Percentiles rank a stretch among this genome's conserved stretches.
phyloP scores from a whole-genome alignment of 306 rosid genomes.

The Cyamopsis tetragonoloba region DNA sequence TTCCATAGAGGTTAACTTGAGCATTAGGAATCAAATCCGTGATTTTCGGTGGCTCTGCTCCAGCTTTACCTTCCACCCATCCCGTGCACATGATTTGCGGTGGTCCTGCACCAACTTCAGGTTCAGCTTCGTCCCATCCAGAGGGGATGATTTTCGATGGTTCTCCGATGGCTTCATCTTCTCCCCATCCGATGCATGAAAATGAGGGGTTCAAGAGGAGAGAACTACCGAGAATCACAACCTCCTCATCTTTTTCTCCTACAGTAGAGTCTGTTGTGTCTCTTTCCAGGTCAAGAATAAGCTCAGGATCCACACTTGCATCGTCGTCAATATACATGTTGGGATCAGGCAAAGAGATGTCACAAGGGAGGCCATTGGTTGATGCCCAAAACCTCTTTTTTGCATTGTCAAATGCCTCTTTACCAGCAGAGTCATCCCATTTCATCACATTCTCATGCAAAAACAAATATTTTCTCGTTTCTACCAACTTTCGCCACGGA shows the following conservation, averaged over 20 bases:
- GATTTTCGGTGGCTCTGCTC: slow-evolving; percentile 3
- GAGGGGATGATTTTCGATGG: too few relatives aligned
- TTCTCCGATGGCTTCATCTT: too few relatives aligned
- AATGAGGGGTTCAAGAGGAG: slow-evolving; percentile 31
- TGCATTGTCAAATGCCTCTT: slow-evolving; percentile 61
- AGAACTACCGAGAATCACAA: slow-evolving; percentile 27
- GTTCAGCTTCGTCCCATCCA: too few relatives aligned
- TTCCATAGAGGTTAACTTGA: slow-evolving; percentile 2
- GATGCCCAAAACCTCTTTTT: slow-evolving; percentile 52
- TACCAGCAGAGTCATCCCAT: slow-evolving; percentile 65
- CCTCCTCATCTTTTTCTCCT: slow-evolving; percentile 13
- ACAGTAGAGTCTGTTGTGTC: slow-evolving; percentile 22
- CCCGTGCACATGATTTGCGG: too few relatives aligned
- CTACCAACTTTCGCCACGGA: slow-evolving; percentile 60
- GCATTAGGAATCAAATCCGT: neutral
- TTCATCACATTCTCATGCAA: slow-evolving; percentile 42
- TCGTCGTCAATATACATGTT: slow-evolving; percentile 41
- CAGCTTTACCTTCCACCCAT: too few relatives aligned
- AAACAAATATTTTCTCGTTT: slow-evolving; percentile 44
- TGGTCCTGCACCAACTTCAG: too few relatives aligned
- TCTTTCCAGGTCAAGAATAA: slow-evolving; percentile 48
- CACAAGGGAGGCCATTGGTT: slow-evolving; percentile 39
- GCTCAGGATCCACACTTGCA: slow-evolving; percentile 41
- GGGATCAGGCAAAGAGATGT: too few relatives aligned
- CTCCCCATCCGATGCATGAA: neutral